Conservation (phyloP, 2,329 filamentous ascomycete genomes). For the Penicillium sp. region DNA sequence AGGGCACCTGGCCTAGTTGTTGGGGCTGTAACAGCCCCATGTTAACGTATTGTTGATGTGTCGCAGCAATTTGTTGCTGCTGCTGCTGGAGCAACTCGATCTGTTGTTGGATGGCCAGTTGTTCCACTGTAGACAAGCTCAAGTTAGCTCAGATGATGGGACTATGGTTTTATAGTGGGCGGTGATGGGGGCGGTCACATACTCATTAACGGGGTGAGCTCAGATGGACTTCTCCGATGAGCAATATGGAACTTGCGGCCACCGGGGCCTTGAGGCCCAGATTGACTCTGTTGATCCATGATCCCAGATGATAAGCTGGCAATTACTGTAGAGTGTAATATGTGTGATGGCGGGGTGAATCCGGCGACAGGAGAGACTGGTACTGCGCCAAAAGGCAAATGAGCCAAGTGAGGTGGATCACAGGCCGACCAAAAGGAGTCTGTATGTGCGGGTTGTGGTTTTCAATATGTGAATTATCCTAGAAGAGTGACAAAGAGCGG, state of each 20-base stretch:
- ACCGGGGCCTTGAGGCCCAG: slow-evolving; percentile 63
- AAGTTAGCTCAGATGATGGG: background rate
- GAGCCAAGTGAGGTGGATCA: slow-evolving; percentile 25
- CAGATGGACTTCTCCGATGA: slow-evolving; percentile 92
- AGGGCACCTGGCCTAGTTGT: slow-evolving; percentile 70
- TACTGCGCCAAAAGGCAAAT: slow-evolving; percentile 25
- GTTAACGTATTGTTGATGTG: slow-evolving; percentile 95
- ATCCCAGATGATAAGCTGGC: slow-evolving; percentile 23
- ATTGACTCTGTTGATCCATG: slow-evolving; percentile 66
- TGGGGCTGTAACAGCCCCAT: slow-evolving; percentile 91
- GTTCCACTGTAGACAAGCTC: slow-evolving; percentile 67
- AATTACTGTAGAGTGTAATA: slow-evolving; percentile 22
- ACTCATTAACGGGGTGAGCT: slow-evolving; percentile 97
- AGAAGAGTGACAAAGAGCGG: slow-evolving; percentile 14
- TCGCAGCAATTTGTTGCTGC: slow-evolving; percentile 94
- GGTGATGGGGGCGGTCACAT: slow-evolving; percentile 50
- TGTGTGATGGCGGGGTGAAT: slow-evolving; percentile 14
- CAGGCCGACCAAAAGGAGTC: slow-evolving; percentile 26
- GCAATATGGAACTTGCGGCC: slow-evolving; percentile 95
- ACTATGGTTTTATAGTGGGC: background rate
- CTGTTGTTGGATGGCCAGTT: slow-evolving; percentile 95
- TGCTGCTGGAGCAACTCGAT: slow-evolving; percentile 97
- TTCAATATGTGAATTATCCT: slow-evolving; percentile 20
- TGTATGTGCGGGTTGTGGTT: slow-evolving; percentile 25
- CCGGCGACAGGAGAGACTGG: slow-evolving; percentile 26